Percentiles rank a stretch among this genome's conserved stretches.
Conservation (phyloP, 169 alveolate genomes). For the Cyclospora cayetanensis region DNA sequence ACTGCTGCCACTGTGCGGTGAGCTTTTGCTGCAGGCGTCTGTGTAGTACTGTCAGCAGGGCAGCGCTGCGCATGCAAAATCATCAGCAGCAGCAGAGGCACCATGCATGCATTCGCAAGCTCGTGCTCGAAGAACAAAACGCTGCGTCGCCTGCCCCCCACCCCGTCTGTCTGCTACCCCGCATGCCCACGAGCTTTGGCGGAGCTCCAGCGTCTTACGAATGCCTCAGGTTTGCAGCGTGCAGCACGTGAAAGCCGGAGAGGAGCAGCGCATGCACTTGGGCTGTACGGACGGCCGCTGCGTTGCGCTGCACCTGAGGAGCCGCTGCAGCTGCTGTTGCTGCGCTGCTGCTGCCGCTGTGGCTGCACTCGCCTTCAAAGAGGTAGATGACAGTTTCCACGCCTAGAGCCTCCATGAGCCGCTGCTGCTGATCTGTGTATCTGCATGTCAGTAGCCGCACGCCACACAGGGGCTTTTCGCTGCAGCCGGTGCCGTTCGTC, state of each 20-base stretch:
- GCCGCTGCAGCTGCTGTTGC: background rate
- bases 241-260: slow-evolving; percentile 11
- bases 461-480: too few species aligned
- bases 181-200: too few species aligned
- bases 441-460: too few species aligned
- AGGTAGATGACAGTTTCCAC: background rate
- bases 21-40: slow-evolving; percentile 13
- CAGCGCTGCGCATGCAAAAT: background rate
- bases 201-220: too few species aligned
- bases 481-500: too few species aligned
- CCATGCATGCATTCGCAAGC: too few species aligned
- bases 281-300: slow-evolving; percentile 17
- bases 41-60: background rate
- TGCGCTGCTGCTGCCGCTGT: background rate
- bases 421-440: slow-evolving; percentile 31
- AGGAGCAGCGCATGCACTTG: slow-evolving; percentile 31
- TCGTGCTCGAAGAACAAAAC: too few species aligned
- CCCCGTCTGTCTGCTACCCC: too few species aligned
- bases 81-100: too few species aligned
- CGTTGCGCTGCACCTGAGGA: slow-evolving; percentile 30
- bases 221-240: background rate
- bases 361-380: background rate
- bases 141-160: too few species aligned
- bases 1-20: background rate
- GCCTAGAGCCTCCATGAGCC: background rate